Conservation (phyloP, 176 grass and related monocot species). For the Oryza nivara region DNA sequence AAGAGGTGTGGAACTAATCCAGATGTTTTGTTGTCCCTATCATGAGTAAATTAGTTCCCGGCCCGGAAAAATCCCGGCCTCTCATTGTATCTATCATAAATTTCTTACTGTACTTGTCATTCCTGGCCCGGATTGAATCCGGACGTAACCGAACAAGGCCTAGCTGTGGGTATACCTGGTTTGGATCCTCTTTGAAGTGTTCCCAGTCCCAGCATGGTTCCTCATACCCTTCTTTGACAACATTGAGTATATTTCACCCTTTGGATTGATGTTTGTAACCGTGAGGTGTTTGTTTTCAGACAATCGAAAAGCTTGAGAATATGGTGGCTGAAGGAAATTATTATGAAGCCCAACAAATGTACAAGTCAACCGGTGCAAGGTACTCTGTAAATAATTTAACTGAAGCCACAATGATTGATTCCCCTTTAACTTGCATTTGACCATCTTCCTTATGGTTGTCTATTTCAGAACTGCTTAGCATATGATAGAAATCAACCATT, state of each 20-base stretch:
- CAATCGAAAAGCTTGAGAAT: conserved; percentile 70
- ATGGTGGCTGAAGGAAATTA: conserved; percentile 79
- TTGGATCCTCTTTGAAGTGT: not conserved
- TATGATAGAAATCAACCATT: not conserved
- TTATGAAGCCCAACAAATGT: conserved; percentile 96
- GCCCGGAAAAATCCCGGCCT: too few relatives aligned
- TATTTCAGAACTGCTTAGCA: conserved; percentile 6
- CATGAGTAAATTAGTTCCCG: too few relatives aligned
- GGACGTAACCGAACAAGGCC: too few relatives aligned
- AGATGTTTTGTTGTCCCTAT: too few relatives aligned
- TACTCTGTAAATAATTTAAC: conserved; percentile 21
- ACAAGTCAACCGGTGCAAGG: conserved; percentile 90
- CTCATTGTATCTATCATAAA: too few relatives aligned
- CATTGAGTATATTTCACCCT: conserved; percentile 15
- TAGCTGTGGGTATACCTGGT: not conserved
- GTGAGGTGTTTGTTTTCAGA: conserved; percentile 34
- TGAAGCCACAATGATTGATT: not conserved
- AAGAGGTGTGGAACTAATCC: too few relatives aligned
- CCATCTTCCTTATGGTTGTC: not conserved
- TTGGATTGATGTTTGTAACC: conserved; percentile 23
- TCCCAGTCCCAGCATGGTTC: not conserved
- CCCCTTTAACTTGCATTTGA: conserved; percentile 20
- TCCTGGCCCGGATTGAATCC: too few relatives aligned
- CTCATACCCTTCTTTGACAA: not conserved
- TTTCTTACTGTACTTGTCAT: too few relatives aligned